phyloP scores from a whole-genome alignment of 2,329 filamentous ascomycete species.

The Uncinocarpus reesii region DNA sequence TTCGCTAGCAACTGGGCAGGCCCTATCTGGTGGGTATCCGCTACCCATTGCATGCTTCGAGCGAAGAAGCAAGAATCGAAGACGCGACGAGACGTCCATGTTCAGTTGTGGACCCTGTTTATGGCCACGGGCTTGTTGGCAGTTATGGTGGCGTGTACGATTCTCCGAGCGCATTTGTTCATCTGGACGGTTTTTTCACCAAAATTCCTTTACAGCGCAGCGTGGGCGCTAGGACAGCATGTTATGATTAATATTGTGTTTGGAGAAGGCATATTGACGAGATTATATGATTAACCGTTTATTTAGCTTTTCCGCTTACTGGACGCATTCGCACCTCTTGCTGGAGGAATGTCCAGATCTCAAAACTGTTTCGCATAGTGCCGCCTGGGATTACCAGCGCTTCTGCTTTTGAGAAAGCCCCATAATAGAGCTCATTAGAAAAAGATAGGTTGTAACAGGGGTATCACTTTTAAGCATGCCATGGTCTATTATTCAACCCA shows the following conservation, averaged over 20 bases:
- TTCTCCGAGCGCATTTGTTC: constrained; percentile 78
- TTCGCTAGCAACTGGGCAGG: constrained; percentile 89
- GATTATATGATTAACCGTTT: constrained; percentile 15
- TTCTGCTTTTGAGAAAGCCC: not conserved
- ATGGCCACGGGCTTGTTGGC: constrained; percentile 53
- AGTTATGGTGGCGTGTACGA: constrained; percentile 82
- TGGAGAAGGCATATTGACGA: constrained; percentile 49
- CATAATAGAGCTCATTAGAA: not conserved
- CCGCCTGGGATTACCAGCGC: not conserved
- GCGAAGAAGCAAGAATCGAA: constrained; percentile 13
- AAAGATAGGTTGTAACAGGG: not conserved
- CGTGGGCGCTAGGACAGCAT: constrained; percentile 79
- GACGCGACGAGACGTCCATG: constrained; percentile 13
- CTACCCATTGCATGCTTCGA: constrained; percentile 35
- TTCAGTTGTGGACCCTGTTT: constrained; percentile 60
- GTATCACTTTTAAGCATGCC: not conserved
- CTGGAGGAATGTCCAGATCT: not conserved
- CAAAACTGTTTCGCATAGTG: not conserved
- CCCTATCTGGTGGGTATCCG: constrained; percentile 73
- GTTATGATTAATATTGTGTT: constrained; percentile 57
- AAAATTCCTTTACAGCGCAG: constrained; percentile 86
- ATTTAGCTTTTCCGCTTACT: not conserved
- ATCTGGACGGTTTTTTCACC: constrained; percentile 99
- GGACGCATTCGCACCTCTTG: not conserved
- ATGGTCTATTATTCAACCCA: constrained; percentile 7